Conservation (phyloP, 768 basidiomycete species). For the Dioszegia hungarica region DNA sequence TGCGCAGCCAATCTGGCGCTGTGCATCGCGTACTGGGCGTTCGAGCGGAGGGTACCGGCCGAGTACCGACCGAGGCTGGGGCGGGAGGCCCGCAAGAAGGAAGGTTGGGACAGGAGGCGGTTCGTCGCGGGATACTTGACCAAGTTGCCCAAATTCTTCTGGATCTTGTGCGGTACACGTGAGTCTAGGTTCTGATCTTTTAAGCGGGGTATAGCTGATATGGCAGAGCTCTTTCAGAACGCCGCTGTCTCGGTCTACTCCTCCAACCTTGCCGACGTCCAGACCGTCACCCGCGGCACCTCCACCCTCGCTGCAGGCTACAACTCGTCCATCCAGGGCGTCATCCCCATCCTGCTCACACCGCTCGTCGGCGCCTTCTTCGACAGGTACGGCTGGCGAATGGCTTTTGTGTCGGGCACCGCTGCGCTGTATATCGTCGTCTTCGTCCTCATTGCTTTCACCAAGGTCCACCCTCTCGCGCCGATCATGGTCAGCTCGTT, state of each 20-base stretch:
- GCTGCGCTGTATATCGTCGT: conserved; percentile 43
- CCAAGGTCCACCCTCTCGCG: conserved; percentile 39
- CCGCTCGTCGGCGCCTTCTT: conserved; percentile 43
- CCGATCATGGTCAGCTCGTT: conserved; percentile 42
- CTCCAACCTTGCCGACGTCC: conserved; percentile 46
- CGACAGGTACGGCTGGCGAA: conserved; percentile 42
- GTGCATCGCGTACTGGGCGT: conserved; percentile 35
- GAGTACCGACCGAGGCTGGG: conserved; percentile 30
- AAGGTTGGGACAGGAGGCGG: conserved; percentile 19
- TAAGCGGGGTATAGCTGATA: neutral
- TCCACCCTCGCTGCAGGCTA: conserved; percentile 45
- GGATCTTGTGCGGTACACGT: conserved; percentile 36
- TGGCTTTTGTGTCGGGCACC: conserved; percentile 37
- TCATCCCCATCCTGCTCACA: conserved; percentile 46
- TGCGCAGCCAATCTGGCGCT: conserved; percentile 32
- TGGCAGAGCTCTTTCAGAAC: conserved; percentile 39
- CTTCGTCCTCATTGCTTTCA: conserved; percentile 41
- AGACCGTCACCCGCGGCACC: conserved; percentile 37
- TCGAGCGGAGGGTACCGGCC: conserved; percentile 32
- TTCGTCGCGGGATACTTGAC: conserved; percentile 15
- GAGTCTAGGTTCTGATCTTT: neutral
- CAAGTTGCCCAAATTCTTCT: conserved; percentile 39
- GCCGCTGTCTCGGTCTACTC: conserved; percentile 37
- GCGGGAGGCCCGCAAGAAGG: conserved; percentile 16
- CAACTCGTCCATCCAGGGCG: conserved; percentile 38